Evolutionary conservation across 768 basidiomycete species (phyloP).

Genomic region (Rhizopogon vesiculosus): DNA sequence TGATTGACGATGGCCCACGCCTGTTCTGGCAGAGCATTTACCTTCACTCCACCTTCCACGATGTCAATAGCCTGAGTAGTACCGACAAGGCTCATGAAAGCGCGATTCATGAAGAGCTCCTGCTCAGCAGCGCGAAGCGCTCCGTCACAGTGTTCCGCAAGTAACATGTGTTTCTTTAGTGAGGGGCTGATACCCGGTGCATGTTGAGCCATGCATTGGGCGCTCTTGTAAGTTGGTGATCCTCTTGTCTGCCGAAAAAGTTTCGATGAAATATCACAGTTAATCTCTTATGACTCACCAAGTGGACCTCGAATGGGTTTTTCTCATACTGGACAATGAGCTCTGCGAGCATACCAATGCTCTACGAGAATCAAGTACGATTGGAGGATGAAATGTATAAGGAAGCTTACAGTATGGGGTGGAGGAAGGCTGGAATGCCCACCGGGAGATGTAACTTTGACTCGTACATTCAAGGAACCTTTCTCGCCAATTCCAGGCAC

Average conservation of each 20-base stretch:
- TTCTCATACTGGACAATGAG: conserved; percentile 66
- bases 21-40: conserved; percentile 76
- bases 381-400: not conserved
- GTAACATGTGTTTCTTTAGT: conserved; percentile 42
- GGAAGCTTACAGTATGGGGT: conserved; percentile 53
- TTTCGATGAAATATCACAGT: not conserved
- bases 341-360: conserved; percentile 76
- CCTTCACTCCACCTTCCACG: conserved; percentile 63
- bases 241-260: conserved; percentile 38
- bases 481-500: conserved; percentile 65
- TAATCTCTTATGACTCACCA: conserved; percentile 38
- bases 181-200: conserved; percentile 46
- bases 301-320: conserved; percentile 49
- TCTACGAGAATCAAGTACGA: conserved; percentile 31
- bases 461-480: conserved; percentile 55
- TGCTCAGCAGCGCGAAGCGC: conserved; percentile 5
- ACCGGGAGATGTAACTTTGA: conserved; percentile 60
- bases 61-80: conserved; percentile 81
- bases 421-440: conserved; percentile 83
- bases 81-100: conserved; percentile 42
- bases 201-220: conserved; percentile 66
- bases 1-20: conserved; percentile 70
- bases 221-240: conserved; percentile 53
- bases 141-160: conserved; percentile 16
- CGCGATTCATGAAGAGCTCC: not conserved